phyloP scores from a whole-genome alignment of 2,329 filamentous ascomycete species.

The Pseudogymnoascus destructans region DNA sequence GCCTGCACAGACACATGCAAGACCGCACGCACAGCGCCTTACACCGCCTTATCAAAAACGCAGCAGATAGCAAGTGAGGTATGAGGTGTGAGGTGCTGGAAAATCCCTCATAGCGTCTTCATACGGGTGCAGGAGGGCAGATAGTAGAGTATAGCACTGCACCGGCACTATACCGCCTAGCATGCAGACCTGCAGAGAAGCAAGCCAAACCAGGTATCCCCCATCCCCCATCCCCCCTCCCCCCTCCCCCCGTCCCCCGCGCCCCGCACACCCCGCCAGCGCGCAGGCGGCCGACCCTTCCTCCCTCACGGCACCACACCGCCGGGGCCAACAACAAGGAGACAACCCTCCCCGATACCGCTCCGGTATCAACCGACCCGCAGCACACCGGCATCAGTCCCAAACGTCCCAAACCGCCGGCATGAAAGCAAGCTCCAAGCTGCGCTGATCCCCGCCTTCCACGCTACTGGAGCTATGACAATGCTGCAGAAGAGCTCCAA shows the following conservation, averaged over 20 bases:
- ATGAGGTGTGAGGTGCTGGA: not conserved
- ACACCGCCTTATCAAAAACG: not conserved
- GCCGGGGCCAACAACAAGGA: not conserved
- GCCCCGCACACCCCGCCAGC: not conserved
- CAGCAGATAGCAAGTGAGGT: not conserved
- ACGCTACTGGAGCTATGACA: not conserved
- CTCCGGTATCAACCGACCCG: not conserved
- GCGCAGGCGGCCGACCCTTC: not conserved
- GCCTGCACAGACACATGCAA: not conserved
- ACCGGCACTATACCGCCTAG: no score
- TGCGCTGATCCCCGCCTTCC: not conserved
- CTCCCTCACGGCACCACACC: not conserved
- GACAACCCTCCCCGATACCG: not conserved
- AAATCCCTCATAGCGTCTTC: not conserved
- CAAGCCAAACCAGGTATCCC: not conserved
- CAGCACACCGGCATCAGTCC: not conserved
- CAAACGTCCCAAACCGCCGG: not conserved
- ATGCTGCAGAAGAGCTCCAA: not conserved
- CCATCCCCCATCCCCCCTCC: not conserved
- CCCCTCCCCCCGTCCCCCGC: not conserved
- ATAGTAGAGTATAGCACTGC: no score
- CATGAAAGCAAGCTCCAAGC: not conserved
- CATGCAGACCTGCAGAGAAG: not conserved
- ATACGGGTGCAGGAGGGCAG: no score
- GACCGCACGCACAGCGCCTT: not conserved